Base-by-base conservation (phyloP, 2,329 filamentous ascomycete species). In the Fusarium sulawesiense region DNA sequence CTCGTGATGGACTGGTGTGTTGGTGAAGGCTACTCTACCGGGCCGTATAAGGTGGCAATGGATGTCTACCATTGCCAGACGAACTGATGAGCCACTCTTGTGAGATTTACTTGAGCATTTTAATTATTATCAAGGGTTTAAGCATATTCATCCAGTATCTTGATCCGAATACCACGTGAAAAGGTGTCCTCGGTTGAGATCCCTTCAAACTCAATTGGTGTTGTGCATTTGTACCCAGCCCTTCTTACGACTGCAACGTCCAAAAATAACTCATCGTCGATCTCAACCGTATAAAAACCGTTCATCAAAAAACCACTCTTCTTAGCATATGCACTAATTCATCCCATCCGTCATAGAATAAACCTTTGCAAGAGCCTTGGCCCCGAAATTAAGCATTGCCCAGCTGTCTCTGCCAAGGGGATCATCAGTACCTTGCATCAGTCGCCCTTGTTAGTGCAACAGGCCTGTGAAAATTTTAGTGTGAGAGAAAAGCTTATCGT, bases 211-310 rank as follows among this genome's bases (percentile, higher is more conserved):
- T 37, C 34, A 37, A 37, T 37, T 37, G 34, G 34, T 37, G 34
- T 7, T 37, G 34, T n/a, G 34, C 34, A 37, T 37, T 37, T 7
- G 6, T 11, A 6, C 34, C 34, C 34, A 37, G 18, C 34, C 34
- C 18, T 37, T 10, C 11, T 25, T 21, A 27, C 20, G 9, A 44
- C 41, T 44, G 27, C 44, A 18, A 47, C 18, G 32, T 55, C 41
- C 59, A 61, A 66, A 61, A 66, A 66, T 66, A 66, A 49, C 44
- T 60, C 55, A 66, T 66, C 40, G 55, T 46, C 63, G 48, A 66
- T 66, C 55, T 44, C 11, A 7, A 21, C 32, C n/a, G 18, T 51
- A 41, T 41, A 18, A 20, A 51, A 25, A 20, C 45, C 25, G 21
- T 47, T 29, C 41, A 20, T n/a, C 29, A 29, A 14, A 20, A 29